phyloP scores from a whole-genome alignment of 768 basidiomycete species.

The Ramaria rubella region DNA sequence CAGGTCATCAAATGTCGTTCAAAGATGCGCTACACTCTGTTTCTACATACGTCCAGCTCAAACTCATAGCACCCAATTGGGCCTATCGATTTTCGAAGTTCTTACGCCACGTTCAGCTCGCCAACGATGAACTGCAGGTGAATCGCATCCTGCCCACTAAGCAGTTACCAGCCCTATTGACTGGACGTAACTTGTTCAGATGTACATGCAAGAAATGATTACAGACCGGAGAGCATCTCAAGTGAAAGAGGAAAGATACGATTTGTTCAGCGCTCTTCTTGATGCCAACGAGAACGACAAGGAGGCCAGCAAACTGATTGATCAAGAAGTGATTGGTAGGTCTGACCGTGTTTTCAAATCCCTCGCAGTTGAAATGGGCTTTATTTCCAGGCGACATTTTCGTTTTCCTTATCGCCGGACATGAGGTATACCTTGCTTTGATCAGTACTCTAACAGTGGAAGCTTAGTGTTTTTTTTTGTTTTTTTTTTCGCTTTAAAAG shows the following conservation, averaged over 20 bases:
- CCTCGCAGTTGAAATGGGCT: neutral
- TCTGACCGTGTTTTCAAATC: neutral
- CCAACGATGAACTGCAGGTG: conserved; percentile 26
- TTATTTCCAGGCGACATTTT: conserved; percentile 9
- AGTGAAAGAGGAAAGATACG: conserved; percentile 36
- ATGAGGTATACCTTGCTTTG: conserved; percentile 11
- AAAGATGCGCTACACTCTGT: conserved; percentile 42
- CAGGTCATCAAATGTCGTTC: conserved; percentile 43
- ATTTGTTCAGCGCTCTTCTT: conserved; percentile 48
- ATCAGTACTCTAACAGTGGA: neutral
- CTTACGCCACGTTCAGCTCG: conserved; percentile 21
- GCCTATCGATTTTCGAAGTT: conserved; percentile 31
- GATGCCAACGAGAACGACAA: conserved; percentile 39
- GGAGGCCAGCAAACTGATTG: conserved; percentile 29
- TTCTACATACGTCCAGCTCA: conserved; percentile 31
- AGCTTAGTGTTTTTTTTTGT: too few species aligned
- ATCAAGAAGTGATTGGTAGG: conserved; percentile 37
- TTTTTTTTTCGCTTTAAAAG: neutral
- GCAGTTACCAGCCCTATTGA: neutral
- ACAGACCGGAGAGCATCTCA: conserved; percentile 28
- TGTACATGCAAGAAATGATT: conserved; percentile 51
- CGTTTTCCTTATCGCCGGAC: conserved; percentile 21
- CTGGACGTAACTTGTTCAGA: conserved; percentile 19
- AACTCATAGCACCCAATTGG: conserved; percentile 35
- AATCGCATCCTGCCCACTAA: neutral